Conservation (phyloP, 139 green algal species). For the Chlorella sp. region DNA sequence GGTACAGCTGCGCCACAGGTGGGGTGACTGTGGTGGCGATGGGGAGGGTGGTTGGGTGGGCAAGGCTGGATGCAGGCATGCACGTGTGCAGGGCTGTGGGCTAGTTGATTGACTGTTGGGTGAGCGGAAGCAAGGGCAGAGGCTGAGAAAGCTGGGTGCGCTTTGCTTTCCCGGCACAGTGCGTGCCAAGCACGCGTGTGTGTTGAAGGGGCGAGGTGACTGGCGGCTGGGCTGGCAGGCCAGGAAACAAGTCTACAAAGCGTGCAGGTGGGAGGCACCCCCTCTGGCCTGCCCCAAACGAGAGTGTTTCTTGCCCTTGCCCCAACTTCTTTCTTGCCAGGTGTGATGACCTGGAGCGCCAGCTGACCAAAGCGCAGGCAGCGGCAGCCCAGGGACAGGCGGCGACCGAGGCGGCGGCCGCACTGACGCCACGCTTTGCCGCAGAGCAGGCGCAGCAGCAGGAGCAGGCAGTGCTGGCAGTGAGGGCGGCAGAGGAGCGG, state of each 20-base stretch:
- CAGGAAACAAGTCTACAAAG: too few species aligned
- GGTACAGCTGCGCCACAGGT: slow-evolving; percentile 18
- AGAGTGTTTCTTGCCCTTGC: background rate
- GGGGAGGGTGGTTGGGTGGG: too few species aligned
- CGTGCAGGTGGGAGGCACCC: too few species aligned
- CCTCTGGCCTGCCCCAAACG: too few species aligned
- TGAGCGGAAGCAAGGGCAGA: background rate
- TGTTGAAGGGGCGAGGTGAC: too few species aligned
- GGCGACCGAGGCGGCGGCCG: background rate
- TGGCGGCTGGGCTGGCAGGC: too few species aligned
- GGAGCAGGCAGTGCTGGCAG: background rate
- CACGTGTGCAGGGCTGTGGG: background rate
- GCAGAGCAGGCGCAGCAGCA: slow-evolving; percentile 1
- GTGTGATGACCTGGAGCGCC: slow-evolving; percentile 34
- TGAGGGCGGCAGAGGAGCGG: slow-evolving; percentile 31
- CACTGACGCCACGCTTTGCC: background rate
- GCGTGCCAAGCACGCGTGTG: too few species aligned
- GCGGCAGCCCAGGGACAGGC: background rate
- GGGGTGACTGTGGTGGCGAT: background rate
- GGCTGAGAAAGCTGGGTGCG: too few species aligned
- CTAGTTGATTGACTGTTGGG: background rate
- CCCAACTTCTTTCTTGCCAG: slow-evolving; percentile 1
- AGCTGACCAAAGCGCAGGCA: slow-evolving; percentile 17
- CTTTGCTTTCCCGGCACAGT: too few species aligned
- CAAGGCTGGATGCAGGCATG: too few species aligned